Percentiles rank a stretch among this genome's conserved stretches.
phyloP scores from a whole-genome alignment of 805 yeast genomes.

The Metschnikowia gelsemii region DNA sequence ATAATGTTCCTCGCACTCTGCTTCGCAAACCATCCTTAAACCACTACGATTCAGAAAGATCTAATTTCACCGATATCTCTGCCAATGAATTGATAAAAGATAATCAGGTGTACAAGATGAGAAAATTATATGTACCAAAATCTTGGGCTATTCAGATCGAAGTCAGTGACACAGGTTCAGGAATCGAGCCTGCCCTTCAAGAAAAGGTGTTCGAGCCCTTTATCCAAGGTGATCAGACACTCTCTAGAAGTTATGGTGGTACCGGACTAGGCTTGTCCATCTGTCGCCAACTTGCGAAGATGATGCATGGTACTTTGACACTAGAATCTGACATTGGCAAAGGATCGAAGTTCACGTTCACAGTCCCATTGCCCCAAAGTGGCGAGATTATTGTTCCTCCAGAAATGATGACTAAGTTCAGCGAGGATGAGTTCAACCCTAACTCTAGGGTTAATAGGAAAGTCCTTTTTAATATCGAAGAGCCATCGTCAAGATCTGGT shows the following conservation, averaged over 20 bases:
- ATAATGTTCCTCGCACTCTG: neutral
- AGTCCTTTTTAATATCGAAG: slow-evolving; percentile 40
- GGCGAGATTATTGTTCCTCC: slow-evolving; percentile 49
- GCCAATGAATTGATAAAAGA: slow-evolving; percentile 36
- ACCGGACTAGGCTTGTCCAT: slow-evolving; percentile 90
- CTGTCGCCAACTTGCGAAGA: slow-evolving; percentile 83
- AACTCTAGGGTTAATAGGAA: slow-evolving; percentile 51
- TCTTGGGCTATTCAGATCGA: slow-evolving; percentile 64
- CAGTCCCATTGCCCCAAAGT: slow-evolving; percentile 70
- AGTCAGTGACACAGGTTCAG: slow-evolving; percentile 92
- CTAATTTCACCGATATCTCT: slow-evolving; percentile 10
- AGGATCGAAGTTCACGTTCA: slow-evolving; percentile 82
- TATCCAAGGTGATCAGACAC: slow-evolving; percentile 94
- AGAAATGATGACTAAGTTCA: slow-evolving; percentile 41
- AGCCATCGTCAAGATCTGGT: slow-evolving; percentile 3
- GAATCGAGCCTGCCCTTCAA: slow-evolving; percentile 80
- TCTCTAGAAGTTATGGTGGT: slow-evolving; percentile 90
- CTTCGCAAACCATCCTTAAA: slow-evolving; percentile 5
- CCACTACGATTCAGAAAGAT: slow-evolving; percentile 3
- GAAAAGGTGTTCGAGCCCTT: slow-evolving; percentile 91
- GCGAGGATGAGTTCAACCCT: slow-evolving; percentile 69
- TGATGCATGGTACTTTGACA: slow-evolving; percentile 87
- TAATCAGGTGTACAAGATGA: slow-evolving; percentile 34
- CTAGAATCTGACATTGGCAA: slow-evolving; percentile 72
- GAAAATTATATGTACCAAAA: slow-evolving; percentile 38